Percentiles rank a stretch among this genome's conserved stretches.
These are phyloP conservation scores for Phyllosticta citrichinensis DNA, from an alignment of 2,329 filamentous ascomycete genomes.

Conservation along the genomic window DNA sequence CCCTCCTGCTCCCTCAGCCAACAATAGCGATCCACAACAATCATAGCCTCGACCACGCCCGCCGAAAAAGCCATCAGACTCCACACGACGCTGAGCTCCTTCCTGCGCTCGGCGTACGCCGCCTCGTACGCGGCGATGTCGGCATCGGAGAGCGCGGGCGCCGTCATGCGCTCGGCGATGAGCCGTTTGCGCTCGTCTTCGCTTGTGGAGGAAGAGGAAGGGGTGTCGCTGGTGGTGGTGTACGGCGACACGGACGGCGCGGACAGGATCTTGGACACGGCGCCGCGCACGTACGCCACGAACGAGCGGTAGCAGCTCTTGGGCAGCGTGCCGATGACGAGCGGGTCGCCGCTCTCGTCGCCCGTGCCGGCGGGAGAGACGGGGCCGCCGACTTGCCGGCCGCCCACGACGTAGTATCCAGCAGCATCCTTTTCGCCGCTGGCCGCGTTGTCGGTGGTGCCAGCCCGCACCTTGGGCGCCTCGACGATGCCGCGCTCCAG, in stretches of 20 bases:
- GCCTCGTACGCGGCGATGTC: conserved; percentile 63
- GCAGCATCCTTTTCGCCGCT: conserved; percentile 30
- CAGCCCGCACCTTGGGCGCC: conserved; percentile 32
- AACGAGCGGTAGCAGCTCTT: conserved; percentile 72
- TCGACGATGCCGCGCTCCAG: conserved; percentile 71
- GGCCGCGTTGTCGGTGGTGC: conserved; percentile 19
- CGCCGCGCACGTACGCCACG: conserved; percentile 81
- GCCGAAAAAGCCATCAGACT: conserved; percentile 94
- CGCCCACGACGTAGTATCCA: conserved; percentile 21
- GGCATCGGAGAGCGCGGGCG: conserved; percentile 40
- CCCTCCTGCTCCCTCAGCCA: conserved; percentile 71
- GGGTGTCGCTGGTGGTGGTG: not conserved
- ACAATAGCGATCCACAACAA: conserved; percentile 83
- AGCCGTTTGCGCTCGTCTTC: conserved; percentile 27
- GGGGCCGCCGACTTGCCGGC: conserved; percentile 34
- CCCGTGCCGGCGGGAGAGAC: conserved; percentile 78
- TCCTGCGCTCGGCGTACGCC: conserved; percentile 55
- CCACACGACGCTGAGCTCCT: conserved; percentile 82
- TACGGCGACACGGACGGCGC: not conserved
- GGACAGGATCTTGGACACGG: conserved; percentile 36
- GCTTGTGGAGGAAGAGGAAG: conserved; percentile 34
- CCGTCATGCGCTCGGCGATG: conserved; percentile 57
- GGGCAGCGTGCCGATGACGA: conserved; percentile 77
- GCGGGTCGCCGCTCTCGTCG: conserved; percentile 60
- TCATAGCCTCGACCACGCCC: conserved; percentile 75